phyloP scores from a whole-genome alignment of 306 rosid species.

The Neltuma alba region DNA sequence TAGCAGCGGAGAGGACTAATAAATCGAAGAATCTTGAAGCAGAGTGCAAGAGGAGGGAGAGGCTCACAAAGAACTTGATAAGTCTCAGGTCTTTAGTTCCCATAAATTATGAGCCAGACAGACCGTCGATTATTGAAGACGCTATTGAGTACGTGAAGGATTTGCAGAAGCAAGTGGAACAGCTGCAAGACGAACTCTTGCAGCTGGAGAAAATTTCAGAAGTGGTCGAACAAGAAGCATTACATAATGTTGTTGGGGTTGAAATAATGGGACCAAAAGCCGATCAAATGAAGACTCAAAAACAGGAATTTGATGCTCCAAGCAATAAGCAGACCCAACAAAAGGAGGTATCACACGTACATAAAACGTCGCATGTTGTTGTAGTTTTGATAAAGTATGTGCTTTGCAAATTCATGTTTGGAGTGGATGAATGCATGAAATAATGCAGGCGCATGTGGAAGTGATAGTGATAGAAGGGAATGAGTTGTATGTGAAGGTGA shows the following conservation, averaged over 20 bases:
- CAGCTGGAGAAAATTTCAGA: constrained; percentile 63
- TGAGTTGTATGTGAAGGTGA: constrained; percentile 78
- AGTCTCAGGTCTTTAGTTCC: constrained; percentile 86
- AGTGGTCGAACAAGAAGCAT: background rate
- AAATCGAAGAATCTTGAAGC: constrained; percentile 79
- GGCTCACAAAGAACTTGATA: constrained; percentile 72
- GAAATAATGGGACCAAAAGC: constrained; percentile 28
- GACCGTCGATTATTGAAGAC: constrained; percentile 81
- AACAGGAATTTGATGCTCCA: constrained; percentile 47
- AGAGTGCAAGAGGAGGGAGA: constrained; percentile 88
- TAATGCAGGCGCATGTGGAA: constrained; percentile 87
- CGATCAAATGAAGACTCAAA: constrained; percentile 36
- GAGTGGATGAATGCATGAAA: constrained; percentile 37
- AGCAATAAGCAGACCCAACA: constrained; percentile 61
- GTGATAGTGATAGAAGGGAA: constrained; percentile 77
- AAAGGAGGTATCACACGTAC: constrained; percentile 62
- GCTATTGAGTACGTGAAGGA: constrained; percentile 80
- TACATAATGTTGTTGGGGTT: background rate
- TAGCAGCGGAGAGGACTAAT: constrained; percentile 36
- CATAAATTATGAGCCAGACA: constrained; percentile 78
- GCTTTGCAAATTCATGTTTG: no score
- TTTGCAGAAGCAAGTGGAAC: constrained; percentile 72
- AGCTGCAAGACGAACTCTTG: constrained; percentile 66
- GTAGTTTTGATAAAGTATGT: background rate
- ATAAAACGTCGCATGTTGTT: background rate